These are phyloP conservation scores for Pseudogymnoascus sp. DNA, from an alignment of 2,329 filamentous ascomycete genomes.

Conservation along the genomic window DNA sequence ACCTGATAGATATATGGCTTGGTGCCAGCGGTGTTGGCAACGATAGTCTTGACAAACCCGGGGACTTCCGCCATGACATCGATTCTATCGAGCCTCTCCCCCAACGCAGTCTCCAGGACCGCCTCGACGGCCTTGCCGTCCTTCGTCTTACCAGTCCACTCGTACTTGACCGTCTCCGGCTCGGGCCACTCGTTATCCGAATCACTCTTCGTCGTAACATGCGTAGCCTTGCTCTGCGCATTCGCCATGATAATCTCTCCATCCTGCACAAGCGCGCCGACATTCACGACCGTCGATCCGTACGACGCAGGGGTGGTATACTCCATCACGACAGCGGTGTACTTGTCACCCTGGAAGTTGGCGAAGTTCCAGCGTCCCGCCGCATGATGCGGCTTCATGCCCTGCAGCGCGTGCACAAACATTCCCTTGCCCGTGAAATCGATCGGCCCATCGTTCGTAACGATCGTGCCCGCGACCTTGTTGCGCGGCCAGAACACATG, in stretches of 20 bases:
- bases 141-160: slow-evolving; percentile 70
- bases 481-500: slow-evolving; percentile 94
- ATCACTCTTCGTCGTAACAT: slow-evolving; percentile 64
- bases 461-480: slow-evolving; percentile 71
- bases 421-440: slow-evolving; percentile 74
- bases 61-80: slow-evolving; percentile 97
- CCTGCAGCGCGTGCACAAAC: slow-evolving; percentile 81
- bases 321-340: slow-evolving; percentile 91
- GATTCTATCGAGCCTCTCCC: slow-evolving; percentile 66
- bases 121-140: slow-evolving; percentile 68
- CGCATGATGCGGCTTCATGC: slow-evolving; percentile 98
- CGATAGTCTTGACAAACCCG: slow-evolving; percentile 89
- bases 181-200: slow-evolving; percentile 80
- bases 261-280: slow-evolving; percentile 75
- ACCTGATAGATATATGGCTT: slow-evolving; percentile 98
- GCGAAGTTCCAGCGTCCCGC: slow-evolving; percentile 89
- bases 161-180: slow-evolving; percentile 64
- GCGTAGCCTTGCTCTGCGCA: slow-evolving; percentile 53
- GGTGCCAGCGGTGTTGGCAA: slow-evolving; percentile 78
- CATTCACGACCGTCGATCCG: slow-evolving; percentile 71
- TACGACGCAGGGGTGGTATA: slow-evolving; percentile 92
- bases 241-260: slow-evolving; percentile 71
- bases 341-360: slow-evolving; percentile 79
- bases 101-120: slow-evolving; percentile 60
- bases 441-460: slow-evolving; percentile 71